Evolutionary conservation across 2,329 filamentous ascomycete species (phyloP).

Genomic region (Diaporthe citrichinensis): DNA sequence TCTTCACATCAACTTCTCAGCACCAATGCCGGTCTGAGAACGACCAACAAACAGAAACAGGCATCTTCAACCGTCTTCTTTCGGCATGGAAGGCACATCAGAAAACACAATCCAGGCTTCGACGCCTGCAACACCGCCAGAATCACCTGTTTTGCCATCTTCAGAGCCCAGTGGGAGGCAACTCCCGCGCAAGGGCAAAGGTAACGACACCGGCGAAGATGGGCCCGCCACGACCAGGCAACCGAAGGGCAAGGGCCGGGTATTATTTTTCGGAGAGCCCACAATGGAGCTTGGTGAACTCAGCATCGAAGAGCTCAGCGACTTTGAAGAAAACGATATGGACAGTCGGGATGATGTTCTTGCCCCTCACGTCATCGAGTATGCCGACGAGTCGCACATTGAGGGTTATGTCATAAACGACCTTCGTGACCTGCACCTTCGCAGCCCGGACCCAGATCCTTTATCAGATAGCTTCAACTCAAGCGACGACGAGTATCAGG

Average conservation of each 20-base stretch:
- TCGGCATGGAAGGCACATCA: background rate
- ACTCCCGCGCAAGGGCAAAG: background rate
- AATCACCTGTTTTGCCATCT: background rate
- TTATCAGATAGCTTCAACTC: slow-evolving; percentile 56
- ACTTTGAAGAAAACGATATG: slow-evolving; percentile 61
- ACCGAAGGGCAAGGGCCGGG: background rate
- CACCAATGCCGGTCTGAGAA: background rate
- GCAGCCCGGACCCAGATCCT: slow-evolving; percentile 52
- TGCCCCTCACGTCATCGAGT: slow-evolving; percentile 62
- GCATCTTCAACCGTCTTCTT: background rate
- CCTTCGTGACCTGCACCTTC: slow-evolving; percentile 62
- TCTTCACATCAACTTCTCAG: background rate
- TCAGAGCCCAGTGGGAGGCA: background rate
- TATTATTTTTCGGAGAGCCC: background rate
- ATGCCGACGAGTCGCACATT: slow-evolving; percentile 54
- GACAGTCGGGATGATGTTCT: slow-evolving; percentile 59
- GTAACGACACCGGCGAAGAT: background rate
- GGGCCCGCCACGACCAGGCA: background rate
- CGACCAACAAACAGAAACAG: background rate
- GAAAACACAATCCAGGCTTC: background rate
- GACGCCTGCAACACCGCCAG: background rate
- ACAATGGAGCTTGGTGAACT: background rate
- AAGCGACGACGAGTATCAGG: slow-evolving; percentile 53
- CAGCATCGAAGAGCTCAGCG: slow-evolving; percentile 46
- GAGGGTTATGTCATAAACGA: slow-evolving; percentile 61